A percentile compares a stretch with the other conserved stretches of the same genome.
phyloP scores from a whole-genome alignment of 495 filamentous ascomycete species.

The Bryoglossum gracile region DNA sequence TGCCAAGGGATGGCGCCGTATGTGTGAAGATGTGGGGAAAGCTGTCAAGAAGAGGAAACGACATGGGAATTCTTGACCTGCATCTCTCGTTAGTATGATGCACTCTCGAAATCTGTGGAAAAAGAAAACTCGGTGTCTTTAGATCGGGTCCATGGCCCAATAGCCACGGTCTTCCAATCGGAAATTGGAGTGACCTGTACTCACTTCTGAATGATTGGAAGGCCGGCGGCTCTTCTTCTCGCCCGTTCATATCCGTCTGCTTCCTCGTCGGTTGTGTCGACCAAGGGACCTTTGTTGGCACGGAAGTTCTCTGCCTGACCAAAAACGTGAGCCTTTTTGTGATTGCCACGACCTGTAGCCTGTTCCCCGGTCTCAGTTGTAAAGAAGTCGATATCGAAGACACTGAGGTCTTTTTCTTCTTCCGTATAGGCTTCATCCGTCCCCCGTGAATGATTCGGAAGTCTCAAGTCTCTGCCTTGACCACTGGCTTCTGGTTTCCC shows the following conservation, averaged over 20 bases:
- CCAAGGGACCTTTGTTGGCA: conserved; percentile 26
- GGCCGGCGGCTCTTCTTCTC: conserved; percentile 31
- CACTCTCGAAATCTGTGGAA: not conserved
- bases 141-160: too few relatives aligned
- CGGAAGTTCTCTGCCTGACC: conserved; percentile 47
- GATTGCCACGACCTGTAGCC: conserved; percentile 19
- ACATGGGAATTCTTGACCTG: conserved; percentile 42
- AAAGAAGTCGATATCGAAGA: conserved; percentile 53
- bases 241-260: conserved; percentile 27
- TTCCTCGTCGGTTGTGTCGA: conserved; percentile 26
- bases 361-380: conserved; percentile 32
- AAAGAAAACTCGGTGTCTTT: conserved; percentile 3
- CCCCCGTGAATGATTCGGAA: conserved; percentile 18
- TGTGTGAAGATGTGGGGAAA: conserved; percentile 62
- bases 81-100: not conserved
- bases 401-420: conserved; percentile 28
- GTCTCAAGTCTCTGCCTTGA: conserved; percentile 12
- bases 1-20: conserved; percentile 32
- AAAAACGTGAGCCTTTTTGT: conserved; percentile 49
- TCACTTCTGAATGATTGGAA: conserved; percentile 55
- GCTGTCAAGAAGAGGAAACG: conserved; percentile 74
- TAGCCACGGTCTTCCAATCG: too few relatives aligned
- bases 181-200: conserved; percentile 21
- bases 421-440: conserved; percentile 12
- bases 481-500: conserved; percentile 14